Percentiles rank a stretch among this genome's conserved stretches.
Conservation (phyloP, 352 stramenopile genomes). For the Pilasporangium apinafurcum region DNA sequence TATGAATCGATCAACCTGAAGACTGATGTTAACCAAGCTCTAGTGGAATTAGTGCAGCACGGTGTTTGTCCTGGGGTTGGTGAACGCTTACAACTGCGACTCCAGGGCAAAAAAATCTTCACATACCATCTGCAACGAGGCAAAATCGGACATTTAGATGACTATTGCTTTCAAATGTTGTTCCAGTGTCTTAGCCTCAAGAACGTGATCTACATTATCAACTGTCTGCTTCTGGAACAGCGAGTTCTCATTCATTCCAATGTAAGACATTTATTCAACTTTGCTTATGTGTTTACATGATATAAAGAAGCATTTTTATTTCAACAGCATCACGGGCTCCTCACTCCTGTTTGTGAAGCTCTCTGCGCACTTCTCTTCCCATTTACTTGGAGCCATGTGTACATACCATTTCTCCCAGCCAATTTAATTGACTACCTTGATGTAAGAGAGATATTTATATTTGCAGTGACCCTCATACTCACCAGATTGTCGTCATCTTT, state of each 20-base stretch:
- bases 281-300: not conserved
- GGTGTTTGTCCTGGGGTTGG: slow-evolving; percentile 21
- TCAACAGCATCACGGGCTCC: slow-evolving; percentile 47
- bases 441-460: slow-evolving; percentile 13
- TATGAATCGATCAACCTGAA: too few species aligned
- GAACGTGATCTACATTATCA: slow-evolving; percentile 77
- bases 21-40: slow-evolving; percentile 6
- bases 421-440: slow-evolving; percentile 83
- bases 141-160: slow-evolving; percentile 54
- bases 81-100: slow-evolving; percentile 22
- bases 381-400: slow-evolving; percentile 83
- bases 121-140: slow-evolving; percentile 54
- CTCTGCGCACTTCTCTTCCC: slow-evolving; percentile 76
- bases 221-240: slow-evolving; percentile 81
- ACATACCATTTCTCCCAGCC: slow-evolving; percentile 78
- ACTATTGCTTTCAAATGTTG: slow-evolving; percentile 74
- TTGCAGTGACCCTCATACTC: not conserved
- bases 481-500: not conserved
- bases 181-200: slow-evolving; percentile 79
- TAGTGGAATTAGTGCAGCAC: slow-evolving; percentile 27
- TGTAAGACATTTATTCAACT: slow-evolving; percentile 16
- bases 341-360: slow-evolving; percentile 77
- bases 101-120: slow-evolving; percentile 37
- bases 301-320: not conserved
- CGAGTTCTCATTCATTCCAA: slow-evolving; percentile 77